Evolutionary conservation across 1,284 basidiomycete genomes (phyloP), one percentile per base, ranked within the genome.

Genomic region (Ceratobasidium sp.): DNA sequence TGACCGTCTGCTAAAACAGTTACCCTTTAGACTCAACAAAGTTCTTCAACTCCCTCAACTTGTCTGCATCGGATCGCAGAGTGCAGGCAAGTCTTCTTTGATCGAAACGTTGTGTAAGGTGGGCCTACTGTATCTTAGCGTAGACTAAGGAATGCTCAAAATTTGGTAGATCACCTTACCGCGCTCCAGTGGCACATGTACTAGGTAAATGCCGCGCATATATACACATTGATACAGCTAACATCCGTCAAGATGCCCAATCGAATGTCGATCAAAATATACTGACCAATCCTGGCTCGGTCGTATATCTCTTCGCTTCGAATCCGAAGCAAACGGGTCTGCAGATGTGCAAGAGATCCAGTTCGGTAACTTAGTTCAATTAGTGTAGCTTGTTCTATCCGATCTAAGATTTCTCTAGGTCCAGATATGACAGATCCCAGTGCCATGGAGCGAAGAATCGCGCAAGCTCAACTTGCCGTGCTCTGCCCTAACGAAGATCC

Each of bases 221-320:
- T n/a, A n/a, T n/a, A n/a, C n/a, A n/a, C n/a, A n/a, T n/a, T n/a
- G n/a, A n/a, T n/a, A n/a, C n/a, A n/a, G n/a, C n/a, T n/a, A n/a
- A n/a, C n/a, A n/a, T n/a, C n/a, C n/a, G n/a, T n/a, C n/a, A n/a
- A 66, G 64, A 46, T 66, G 64, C 42, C 64, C 64, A 44, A 46
- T 66, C 15, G 64, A 66, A 23, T 66, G 64, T 46, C 64, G 64
- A 33, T 66, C 64, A 17, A 66, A 66, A 44, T 66, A 66, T 23
- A 23, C n/a, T 13, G 42, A 66, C 20, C 23, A 66, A n/a, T 42
- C 64, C 12, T 66, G 64, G 64, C n/a, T 46, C 3, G 64, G 64
- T 3, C 64, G 64, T 10, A 42, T 66, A 5, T 66, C 46, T 23
- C 64, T 66, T 46, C 33, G 64, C 17, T 42, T 66, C 38, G 38